These are phyloP conservation scores for Entrophospora sp. DNA, from an alignment of 192 early-diverging fungal genomes.

Conservation along the genomic window DNA sequence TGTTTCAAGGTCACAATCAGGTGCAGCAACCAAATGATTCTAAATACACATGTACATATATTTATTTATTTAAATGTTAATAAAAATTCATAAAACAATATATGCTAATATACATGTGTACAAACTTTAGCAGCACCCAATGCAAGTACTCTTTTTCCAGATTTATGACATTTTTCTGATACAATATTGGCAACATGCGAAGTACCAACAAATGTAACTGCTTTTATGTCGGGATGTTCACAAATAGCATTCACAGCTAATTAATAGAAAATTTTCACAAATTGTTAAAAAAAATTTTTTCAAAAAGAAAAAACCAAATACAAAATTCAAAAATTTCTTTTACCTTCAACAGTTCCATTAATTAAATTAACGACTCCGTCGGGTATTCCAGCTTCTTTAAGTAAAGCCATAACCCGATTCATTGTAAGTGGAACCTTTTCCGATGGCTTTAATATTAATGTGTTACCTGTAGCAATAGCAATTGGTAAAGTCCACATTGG, in stretches of 20 bases:
- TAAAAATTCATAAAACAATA: not conserved
- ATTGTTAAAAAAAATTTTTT: not conserved
- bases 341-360: slow-evolving; percentile 50
- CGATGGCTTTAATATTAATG: slow-evolving; percentile 68
- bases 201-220: slow-evolving; percentile 76
- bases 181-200: slow-evolving; percentile 65
- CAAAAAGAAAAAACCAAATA: not conserved
- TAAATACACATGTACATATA: not conserved
- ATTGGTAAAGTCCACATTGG: slow-evolving; percentile 78
- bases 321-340: slow-evolving; percentile 21
- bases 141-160: slow-evolving; percentile 65
- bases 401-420: slow-evolving; percentile 51
- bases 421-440: slow-evolving; percentile 81
- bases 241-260: slow-evolving; percentile 46
- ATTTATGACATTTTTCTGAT: slow-evolving; percentile 29
- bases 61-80: slow-evolving; percentile 6
- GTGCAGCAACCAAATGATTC: slow-evolving; percentile 74
- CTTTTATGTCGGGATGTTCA: slow-evolving; percentile 53
- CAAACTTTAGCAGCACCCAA: slow-evolving; percentile 56
- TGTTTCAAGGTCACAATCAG: slow-evolving; percentile 70
- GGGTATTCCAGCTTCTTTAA: slow-evolving; percentile 53
- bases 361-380: slow-evolving; percentile 72
- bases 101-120: too few species aligned
- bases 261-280: too few species aligned
- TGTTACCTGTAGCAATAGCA: slow-evolving; percentile 60